phyloP scores from a whole-genome alignment of 2,329 filamentous ascomycete species.

The Rutstroemia sp. region DNA sequence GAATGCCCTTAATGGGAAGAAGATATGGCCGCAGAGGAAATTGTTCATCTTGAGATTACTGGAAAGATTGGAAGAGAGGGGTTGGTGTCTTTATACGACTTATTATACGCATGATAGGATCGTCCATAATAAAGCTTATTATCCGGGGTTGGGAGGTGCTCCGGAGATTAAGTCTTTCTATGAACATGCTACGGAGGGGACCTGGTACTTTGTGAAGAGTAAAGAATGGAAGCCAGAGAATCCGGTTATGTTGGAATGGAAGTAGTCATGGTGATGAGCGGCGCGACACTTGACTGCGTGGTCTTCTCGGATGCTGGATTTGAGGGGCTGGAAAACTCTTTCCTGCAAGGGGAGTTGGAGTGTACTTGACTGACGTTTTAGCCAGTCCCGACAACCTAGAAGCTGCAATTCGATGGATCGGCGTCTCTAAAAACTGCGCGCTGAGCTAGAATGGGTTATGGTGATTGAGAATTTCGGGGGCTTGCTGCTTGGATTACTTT shows the following conservation, averaged over 20 bases:
- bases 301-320: no score
- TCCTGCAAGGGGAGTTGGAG: no score
- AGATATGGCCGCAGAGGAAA: not conserved
- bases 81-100: not conserved
- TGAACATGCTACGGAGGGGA: not conserved
- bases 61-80: slow-evolving; percentile 6
- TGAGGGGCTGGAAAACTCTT: no score
- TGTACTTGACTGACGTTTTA: no score
- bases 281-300: not conserved
- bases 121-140: not conserved
- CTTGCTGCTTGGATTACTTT: no score
- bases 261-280: not conserved
- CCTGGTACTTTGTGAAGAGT: slow-evolving; percentile 7
- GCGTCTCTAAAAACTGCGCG: no score
- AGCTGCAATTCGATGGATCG: no score
- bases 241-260: slow-evolving; percentile 2
- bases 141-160: not conserved
- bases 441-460: no score
- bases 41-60: not conserved
- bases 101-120: not conserved
- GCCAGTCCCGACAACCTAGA: no score
- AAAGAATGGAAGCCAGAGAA: not conserved
- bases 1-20: not conserved
- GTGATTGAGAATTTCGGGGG: no score
- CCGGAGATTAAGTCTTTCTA: not conserved